phyloP scores from a whole-genome alignment of 176 grass and related monocot genomes.

The Ensete ventricosum region DNA sequence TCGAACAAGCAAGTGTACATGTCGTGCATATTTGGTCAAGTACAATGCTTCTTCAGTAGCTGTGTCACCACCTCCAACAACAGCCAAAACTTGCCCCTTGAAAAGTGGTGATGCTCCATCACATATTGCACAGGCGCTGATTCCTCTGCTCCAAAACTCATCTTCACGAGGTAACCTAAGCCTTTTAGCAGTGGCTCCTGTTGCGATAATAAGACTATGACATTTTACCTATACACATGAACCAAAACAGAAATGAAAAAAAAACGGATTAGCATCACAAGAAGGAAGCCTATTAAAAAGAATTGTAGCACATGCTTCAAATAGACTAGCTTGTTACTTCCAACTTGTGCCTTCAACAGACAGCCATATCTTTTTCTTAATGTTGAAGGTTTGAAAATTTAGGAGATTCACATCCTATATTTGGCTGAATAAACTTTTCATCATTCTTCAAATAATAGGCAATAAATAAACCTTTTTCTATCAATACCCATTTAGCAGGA shows the following conservation, averaged over 20 bases:
- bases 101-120: constrained; percentile 87
- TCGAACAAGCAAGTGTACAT: constrained; percentile 93
- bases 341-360: no score
- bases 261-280: not conserved
- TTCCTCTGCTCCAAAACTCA: constrained; percentile 99
- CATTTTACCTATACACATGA: constrained; percentile 63
- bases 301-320: no score
- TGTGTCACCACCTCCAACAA: constrained; percentile 87
- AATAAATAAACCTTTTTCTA: no score
- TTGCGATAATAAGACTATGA: constrained; percentile 83
- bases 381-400: no score
- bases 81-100: constrained; percentile 86
- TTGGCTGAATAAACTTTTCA: no score
- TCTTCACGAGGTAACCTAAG: constrained; percentile 76
- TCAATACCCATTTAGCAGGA: no score
- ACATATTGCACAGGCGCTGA: constrained; percentile 97
- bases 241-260: not conserved
- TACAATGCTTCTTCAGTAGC: constrained; percentile 93
- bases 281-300: no score
- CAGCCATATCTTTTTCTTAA: no score
- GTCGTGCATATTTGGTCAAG: constrained; percentile 94
- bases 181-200: constrained; percentile 79
- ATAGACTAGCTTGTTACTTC: no score
- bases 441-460: no score
- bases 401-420: no score